Evolutionary conservation across 1,284 basidiomycete genomes (phyloP), one percentile per base, ranked within the genome.

Genomic region (Irpex rosettiformis): DNA sequence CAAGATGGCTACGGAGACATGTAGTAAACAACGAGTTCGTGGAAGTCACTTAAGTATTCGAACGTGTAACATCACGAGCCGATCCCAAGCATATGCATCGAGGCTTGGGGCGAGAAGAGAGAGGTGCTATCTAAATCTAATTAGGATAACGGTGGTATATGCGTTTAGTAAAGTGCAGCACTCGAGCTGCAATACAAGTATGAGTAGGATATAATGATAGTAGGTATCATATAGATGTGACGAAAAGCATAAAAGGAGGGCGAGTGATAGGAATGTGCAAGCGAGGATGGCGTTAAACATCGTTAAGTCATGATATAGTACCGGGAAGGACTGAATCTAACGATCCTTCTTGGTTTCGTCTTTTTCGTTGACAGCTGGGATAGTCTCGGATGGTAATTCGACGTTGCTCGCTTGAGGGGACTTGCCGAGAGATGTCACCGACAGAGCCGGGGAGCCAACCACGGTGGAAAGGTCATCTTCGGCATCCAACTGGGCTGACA

Each of bases 401-500:
- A 64, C 56, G 5, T 61, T 58, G 21, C 66, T 58, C 13, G 63
- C 57, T n/a, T 61, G 57, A 8, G 69, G 67, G 0, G 68, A 69
- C 5, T 68, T 62, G 4, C 57, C 57, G 22, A 51, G 27, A 27
- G 48, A 51, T 59, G 67, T 70, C 47, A 52, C 37, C 10, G 61
- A 58, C 7, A 66, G 58, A 18, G 61, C 60, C 6, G 70, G 69
- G 1, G 70, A 71, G 33, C 62, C 64, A 6, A 61, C 62, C 18
- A 69, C 60, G 1, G 65, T 67, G 8, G 67, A 59, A 2, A 69
- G 49, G 13, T 70, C 70, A 51, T 72, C 70, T 25, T 51, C 48
- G 22, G 24, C 48, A 54, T 72, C 70, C 55, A 67, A 68, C 54
- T 69, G 70, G 0, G 70, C 68, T 3, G 63, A 68, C 3, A 72